phyloP scores from a whole-genome alignment of 805 yeast genomes.

The Debaryomyces prosopidis region DNA sequence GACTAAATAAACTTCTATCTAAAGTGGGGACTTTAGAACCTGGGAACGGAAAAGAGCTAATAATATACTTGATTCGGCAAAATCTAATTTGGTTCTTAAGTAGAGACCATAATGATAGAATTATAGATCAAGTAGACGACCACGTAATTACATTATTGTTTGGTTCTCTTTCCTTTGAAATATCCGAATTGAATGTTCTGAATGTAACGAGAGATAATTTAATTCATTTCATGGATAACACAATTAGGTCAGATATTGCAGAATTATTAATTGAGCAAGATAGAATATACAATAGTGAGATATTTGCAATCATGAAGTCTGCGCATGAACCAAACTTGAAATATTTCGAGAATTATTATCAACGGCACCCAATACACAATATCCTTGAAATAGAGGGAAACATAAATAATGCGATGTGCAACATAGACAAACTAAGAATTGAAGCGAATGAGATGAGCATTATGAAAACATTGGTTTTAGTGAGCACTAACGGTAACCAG shows the following conservation, averaged over 20 bases:
- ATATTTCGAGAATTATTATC: slow-evolving; percentile 3
- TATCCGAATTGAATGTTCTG: background rate
- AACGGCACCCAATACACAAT: background rate
- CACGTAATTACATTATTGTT: background rate
- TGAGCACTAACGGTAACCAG: slow-evolving; percentile 10
- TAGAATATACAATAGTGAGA: background rate
- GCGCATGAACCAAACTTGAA: background rate
- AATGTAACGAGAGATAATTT: background rate
- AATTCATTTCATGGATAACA: background rate
- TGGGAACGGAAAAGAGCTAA: slow-evolving; percentile 1
- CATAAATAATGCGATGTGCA: background rate
- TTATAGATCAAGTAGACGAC: background rate
- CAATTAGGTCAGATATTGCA: background rate
- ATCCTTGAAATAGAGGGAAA: background rate
- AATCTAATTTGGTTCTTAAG: background rate
- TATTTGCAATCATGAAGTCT: background rate
- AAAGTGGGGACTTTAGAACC: background rate
- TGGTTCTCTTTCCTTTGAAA: background rate
- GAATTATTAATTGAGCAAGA: background rate
- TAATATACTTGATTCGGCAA: slow-evolving; percentile 4
- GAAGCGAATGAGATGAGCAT: slow-evolving; percentile 5
- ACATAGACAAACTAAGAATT: background rate
- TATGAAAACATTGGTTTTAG: slow-evolving; percentile 10
- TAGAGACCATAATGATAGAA: background rate
- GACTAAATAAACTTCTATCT: background rate